Conservation (phyloP, 345 rosid genomes). For the Eucalyptus polybractea region DNA sequence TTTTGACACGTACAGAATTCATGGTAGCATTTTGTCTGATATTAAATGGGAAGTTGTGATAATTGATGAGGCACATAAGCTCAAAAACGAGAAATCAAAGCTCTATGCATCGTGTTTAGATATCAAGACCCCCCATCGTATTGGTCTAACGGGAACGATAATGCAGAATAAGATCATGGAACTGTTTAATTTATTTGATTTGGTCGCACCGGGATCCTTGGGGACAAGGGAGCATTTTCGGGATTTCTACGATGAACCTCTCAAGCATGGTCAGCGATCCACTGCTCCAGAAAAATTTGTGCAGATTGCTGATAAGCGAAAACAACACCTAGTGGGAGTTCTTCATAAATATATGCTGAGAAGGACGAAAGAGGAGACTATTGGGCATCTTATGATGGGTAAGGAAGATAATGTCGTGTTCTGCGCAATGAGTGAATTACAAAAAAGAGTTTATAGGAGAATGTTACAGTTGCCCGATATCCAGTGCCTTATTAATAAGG, state of each 20-base stretch:
- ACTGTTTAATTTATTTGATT: constrained; percentile 77
- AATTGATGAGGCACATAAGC: constrained; percentile 89
- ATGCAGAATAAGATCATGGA: constrained; percentile 95
- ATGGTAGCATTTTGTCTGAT: constrained; percentile 52
- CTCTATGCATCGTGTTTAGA: constrained; percentile 63
- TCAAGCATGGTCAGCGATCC: constrained; percentile 84
- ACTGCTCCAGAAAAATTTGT: constrained; percentile 75
- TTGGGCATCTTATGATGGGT: constrained; percentile 95
- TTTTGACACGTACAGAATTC: constrained; percentile 76
- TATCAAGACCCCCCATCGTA: constrained; percentile 45
- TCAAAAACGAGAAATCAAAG: constrained; percentile 89
- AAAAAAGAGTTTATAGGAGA: constrained; percentile 71
- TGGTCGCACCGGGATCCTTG: constrained; percentile 80
- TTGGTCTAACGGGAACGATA: constrained; percentile 87
- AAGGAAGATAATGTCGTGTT: constrained; percentile 96
- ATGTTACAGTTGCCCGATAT: constrained; percentile 77
- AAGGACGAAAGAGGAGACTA: constrained; percentile 95
- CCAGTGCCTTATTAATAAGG: constrained; percentile 87
- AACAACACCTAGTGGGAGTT: constrained; percentile 58
- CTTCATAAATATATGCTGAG: constrained; percentile 75
- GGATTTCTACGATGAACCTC: constrained; percentile 78
- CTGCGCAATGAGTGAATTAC: constrained; percentile 88
- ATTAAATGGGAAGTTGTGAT: constrained; percentile 78
- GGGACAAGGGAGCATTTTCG: constrained; percentile 90
- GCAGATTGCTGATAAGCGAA: constrained; percentile 65